A percentile compares a stretch with the other conserved stretches of the same genome.
phyloP scores from a whole-genome alignment of 352 stramenopile genomes.

The Pelagophyceae sp. region DNA sequence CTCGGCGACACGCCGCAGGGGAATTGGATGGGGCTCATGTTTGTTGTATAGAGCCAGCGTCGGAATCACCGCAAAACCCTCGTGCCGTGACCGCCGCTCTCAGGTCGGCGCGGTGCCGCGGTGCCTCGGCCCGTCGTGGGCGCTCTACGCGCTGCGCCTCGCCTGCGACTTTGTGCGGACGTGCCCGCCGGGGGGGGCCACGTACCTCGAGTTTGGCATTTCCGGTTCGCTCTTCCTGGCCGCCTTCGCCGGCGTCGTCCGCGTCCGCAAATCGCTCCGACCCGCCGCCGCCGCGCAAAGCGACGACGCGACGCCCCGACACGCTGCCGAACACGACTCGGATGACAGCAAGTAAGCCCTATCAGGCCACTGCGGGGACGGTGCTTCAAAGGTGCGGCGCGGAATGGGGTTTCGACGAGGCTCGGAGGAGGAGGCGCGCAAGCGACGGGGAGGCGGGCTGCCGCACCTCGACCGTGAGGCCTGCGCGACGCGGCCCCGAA shows the following conservation, averaged over 20 bases:
- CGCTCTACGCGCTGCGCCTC: conserved; percentile 23
- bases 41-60: no score
- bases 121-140: conserved; percentile 36
- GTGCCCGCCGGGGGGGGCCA: not conserved
- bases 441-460: not conserved
- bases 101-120: conserved; percentile 37
- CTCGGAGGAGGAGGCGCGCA: no score
- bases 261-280: not conserved
- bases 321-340: not conserved
- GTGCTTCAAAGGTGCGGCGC: no score
- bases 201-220: conserved; percentile 7
- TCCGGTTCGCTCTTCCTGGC: not conserved
- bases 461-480: no score
- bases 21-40: conserved; percentile 40
- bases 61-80: no score
- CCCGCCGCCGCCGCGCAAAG: not conserved
- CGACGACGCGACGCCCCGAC: not conserved
- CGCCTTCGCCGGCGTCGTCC: not conserved
- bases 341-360: not conserved
- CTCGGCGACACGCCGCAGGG: conserved; percentile 30
- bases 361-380: no score
- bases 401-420: not conserved
- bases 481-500: no score
- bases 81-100: no score
- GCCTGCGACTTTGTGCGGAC: not conserved